These are phyloP conservation scores for Xylariaceae sp. DNA, from an alignment of 2,329 filamentous ascomycete species.

Conservation along the genomic window DNA sequence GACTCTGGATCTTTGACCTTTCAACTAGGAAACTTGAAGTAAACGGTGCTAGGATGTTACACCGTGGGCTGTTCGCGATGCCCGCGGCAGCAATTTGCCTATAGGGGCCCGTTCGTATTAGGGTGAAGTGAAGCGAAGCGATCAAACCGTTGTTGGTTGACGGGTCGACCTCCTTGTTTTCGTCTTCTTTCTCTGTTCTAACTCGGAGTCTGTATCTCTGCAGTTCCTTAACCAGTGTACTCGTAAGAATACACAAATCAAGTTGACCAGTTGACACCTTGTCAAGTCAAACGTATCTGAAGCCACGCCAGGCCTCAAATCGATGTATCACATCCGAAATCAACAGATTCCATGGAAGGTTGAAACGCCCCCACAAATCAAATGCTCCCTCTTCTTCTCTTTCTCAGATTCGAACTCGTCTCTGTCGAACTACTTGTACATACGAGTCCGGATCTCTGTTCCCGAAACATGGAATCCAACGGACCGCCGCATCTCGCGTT, in stretches of 20 bases:
- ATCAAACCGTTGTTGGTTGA: background rate
- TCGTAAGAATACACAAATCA: too few species aligned
- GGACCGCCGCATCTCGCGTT: background rate
- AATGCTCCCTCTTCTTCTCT: background rate
- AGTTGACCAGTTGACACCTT: background rate
- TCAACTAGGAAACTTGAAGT: background rate
- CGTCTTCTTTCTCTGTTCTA: background rate
- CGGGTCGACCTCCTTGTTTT: background rate
- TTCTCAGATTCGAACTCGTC: too few species aligned
- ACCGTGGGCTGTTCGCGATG: background rate
- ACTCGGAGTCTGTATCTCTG: background rate
- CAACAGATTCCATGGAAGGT: background rate
- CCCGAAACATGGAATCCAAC: background rate
- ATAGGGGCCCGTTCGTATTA: background rate
- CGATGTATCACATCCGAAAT: background rate
- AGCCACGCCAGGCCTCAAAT: background rate
- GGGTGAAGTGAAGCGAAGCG: background rate
- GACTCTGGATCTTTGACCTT: background rate
- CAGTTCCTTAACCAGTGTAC: too few species aligned
- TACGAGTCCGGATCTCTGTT: background rate
- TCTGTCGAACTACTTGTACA: too few species aligned
- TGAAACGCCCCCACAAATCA: background rate
- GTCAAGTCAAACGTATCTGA: background rate
- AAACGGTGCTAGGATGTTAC: too few species aligned
- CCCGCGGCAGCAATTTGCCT: background rate